Evolutionary conservation across 108 stramenopile species (phyloP), one percentile per base, ranked within the genome.

Genomic region (Cyclotella atomus): DNA sequence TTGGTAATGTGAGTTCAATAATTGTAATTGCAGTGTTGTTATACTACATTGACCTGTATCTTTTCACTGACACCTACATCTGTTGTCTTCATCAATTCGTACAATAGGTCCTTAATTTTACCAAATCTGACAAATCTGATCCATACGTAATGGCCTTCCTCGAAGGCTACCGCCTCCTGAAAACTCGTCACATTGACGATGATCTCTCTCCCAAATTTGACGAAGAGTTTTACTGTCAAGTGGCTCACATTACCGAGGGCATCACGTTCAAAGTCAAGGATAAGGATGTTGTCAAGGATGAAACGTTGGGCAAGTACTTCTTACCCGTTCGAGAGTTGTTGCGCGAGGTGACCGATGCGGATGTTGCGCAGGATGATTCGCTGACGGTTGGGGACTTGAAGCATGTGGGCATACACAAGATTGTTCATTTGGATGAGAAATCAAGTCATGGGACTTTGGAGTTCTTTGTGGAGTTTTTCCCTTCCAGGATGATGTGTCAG

Each of bases 401-500:
- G 49, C 59, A 81, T 27, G 81, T 82, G 12, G 84, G 84, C 32
- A 33, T 85, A 38, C 84, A 83, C 60, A 77, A 78, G 64, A 34
- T 82, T 3, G 84, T 78, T n/a, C 38, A 74, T 45, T 64, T 84
- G 49, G 68, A 81, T 66, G 70, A 61, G 34, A 82, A 77, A 70
- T 59, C 70, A 23, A 32, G 35, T 56, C 50, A 77, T 70, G 81
- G 84, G 4, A 82, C 65, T 2, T 30, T 84, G 33, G 84, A 84
- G 23, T 84, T 80, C 50, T 77, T 84, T 60, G 76, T 82, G n/a
- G 84, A 84, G 57, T 84, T 82, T 43, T 63, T 84, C 55, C 84
- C 84, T 19, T 41, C 44, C 30, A 27, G 75, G 21, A 67, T 84
- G 80, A 27, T 82, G n/a, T 27, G 44, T 1, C 55, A 61, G 24